Evolutionary conservation across 345 rosid species (phyloP).

Genomic region (Populus euphratica): DNA sequence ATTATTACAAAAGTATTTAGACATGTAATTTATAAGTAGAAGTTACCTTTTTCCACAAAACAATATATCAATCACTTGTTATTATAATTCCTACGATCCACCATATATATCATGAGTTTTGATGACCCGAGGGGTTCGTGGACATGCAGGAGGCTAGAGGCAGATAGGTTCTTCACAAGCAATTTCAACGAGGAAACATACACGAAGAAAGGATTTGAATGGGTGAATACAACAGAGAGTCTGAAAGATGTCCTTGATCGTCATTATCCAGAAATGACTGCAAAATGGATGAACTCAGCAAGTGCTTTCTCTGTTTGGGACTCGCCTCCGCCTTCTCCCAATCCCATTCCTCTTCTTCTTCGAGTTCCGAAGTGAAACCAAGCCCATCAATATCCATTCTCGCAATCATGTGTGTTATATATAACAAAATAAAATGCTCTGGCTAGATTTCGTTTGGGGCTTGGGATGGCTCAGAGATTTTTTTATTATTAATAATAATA

Average conservation of each 20-base stretch:
- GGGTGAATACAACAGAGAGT: conserved; percentile 55
- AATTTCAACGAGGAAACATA: conserved; percentile 44
- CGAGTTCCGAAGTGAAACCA: conserved; percentile 32
- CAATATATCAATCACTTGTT: no score
- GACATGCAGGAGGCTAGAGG: conserved; percentile 51
- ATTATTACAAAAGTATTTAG: no score
- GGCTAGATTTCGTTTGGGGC: no score
- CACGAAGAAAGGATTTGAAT: conserved; percentile 51
- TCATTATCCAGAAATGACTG: conserved; percentile 45
- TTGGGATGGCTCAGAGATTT: no score
- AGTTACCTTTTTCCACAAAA: no score
- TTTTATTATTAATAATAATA: no score
- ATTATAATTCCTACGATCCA: no score
- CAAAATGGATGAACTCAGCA: conserved; percentile 53
- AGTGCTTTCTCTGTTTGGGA: conserved; percentile 69
- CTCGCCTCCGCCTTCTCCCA: conserved; percentile 30
- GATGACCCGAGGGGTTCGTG: neutral
- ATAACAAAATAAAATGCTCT: no score
- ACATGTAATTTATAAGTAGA: no score
- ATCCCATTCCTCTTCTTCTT: conserved; percentile 41
- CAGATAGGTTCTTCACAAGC: conserved; percentile 56
- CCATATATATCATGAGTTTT: neutral
- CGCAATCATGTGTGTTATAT: no score
- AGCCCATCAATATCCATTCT: no score
- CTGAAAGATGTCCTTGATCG: conserved; percentile 49